phyloP scores from a whole-genome alignment of 768 basidiomycete species.

The Termitomyces sp. region DNA sequence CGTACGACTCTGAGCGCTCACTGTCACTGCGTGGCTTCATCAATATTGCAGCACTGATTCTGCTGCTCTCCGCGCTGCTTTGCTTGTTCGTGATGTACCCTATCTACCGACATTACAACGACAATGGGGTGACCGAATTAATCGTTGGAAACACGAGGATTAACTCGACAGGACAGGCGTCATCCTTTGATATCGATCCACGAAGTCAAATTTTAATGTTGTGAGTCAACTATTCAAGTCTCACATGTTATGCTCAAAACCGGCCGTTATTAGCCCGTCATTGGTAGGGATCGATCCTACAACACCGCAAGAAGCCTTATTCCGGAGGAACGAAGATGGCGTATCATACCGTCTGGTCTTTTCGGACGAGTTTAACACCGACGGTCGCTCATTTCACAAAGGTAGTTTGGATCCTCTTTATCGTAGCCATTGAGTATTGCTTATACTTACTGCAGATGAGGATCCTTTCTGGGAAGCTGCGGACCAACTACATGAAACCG shows the following conservation, averaged over 20 bases:
- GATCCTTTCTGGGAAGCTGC: slow-evolving; percentile 12
- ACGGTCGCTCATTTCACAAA: slow-evolving; percentile 29
- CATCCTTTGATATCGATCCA: slow-evolving; percentile 21
- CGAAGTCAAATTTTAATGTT: slow-evolving; percentile 30
- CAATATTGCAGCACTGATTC: slow-evolving; percentile 60
- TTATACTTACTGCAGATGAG: slow-evolving; percentile 4
- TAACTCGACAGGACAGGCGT: slow-evolving; percentile 64
- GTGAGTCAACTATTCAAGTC: background rate
- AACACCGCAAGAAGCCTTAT: slow-evolving; percentile 11
- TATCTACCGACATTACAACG: slow-evolving; percentile 38
- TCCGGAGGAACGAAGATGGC: slow-evolving; percentile 41
- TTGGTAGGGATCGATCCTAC: slow-evolving; percentile 8
- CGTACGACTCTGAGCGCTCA: slow-evolving; percentile 13
- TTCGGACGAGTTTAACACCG: slow-evolving; percentile 59
- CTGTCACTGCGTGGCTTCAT: slow-evolving; percentile 31
- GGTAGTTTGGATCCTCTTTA: background rate
- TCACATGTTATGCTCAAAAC: background rate
- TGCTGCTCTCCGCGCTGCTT: slow-evolving; percentile 55
- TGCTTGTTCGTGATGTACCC: slow-evolving; percentile 77
- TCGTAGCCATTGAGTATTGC: background rate
- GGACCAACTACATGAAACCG: background rate
- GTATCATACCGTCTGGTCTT: slow-evolving; percentile 48
- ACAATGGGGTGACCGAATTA: slow-evolving; percentile 28
- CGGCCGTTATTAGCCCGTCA: background rate
- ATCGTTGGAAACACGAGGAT: slow-evolving; percentile 56